Conservation (phyloP, 139 green algal species). For the Chara braunii region DNA sequence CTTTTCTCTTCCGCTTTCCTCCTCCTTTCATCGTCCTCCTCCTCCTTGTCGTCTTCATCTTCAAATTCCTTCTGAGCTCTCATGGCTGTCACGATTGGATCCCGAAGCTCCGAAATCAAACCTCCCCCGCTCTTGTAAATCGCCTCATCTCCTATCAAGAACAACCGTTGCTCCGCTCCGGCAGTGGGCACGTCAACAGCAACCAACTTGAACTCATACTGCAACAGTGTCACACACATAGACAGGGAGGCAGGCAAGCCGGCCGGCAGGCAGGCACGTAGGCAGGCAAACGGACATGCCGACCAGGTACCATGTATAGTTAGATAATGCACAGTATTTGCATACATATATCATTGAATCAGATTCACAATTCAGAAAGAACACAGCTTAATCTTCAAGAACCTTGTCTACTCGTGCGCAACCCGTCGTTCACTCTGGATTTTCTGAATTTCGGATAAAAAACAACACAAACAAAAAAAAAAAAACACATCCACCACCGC, state of each 20-base stretch:
- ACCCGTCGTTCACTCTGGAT: too few species aligned
- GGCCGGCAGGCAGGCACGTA: too few species aligned
- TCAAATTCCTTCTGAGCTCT: slow-evolving; percentile 24
- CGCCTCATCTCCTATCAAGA: slow-evolving; percentile 23
- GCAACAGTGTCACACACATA: slow-evolving; percentile 22
- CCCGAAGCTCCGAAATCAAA: slow-evolving; percentile 31
- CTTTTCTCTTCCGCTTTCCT: background rate
- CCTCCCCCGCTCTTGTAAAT: slow-evolving; percentile 23
- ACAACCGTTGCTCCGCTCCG: slow-evolving; percentile 23
- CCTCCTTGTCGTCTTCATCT: slow-evolving; percentile 37
- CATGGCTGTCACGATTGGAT: slow-evolving; percentile 36
- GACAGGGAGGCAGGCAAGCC: background rate
- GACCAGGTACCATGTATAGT: too few species aligned
- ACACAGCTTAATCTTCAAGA: too few species aligned
- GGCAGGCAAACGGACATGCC: too few species aligned
- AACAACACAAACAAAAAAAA: too few species aligned
- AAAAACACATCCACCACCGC: too few species aligned
- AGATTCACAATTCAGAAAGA: too few species aligned
- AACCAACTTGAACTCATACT: slow-evolving; percentile 48
- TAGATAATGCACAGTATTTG: too few species aligned
- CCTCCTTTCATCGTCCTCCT: slow-evolving; percentile 17
- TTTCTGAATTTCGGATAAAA: too few species aligned
- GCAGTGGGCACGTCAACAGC: slow-evolving; percentile 38
- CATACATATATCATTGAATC: too few species aligned
- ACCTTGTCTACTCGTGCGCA: too few species aligned